Evolutionary conservation across 495 filamentous ascomycete genomes (phyloP).

Genomic region (Aspergillus taichungensis): DNA sequence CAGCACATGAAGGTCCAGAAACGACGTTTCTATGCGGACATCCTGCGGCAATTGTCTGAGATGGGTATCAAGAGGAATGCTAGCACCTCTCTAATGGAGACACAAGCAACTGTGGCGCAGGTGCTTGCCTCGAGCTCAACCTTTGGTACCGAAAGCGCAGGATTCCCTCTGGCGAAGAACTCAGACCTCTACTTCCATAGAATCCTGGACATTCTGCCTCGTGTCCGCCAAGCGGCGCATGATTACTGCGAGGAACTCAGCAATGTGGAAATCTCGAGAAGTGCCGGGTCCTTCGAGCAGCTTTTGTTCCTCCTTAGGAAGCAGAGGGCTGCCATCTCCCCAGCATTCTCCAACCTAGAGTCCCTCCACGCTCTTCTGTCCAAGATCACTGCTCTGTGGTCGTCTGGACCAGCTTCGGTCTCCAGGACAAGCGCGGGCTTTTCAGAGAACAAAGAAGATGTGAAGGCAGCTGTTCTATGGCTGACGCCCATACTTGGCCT

Average conservation of each 20-base stretch:
- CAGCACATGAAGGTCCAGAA: conserved; percentile 86
- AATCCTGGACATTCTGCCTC: conserved; percentile 59
- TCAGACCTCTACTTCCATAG: conserved; percentile 72
- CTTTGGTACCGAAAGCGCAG: conserved; percentile 17
- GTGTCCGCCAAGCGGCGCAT: conserved; percentile 51
- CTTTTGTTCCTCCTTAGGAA: conserved; percentile 57
- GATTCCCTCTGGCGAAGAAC: conserved; percentile 20
- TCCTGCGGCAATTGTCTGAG: conserved; percentile 64
- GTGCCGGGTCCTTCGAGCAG: conserved; percentile 74
- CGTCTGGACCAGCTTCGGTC: conserved; percentile 20
- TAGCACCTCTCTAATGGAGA: conserved; percentile 54
- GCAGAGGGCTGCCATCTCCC: conserved; percentile 53
- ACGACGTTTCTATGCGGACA: conserved; percentile 83
- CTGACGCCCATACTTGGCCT: conserved; percentile 40
- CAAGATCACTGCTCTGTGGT: conserved; percentile 37
- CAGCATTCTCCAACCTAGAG: conserved; percentile 26
- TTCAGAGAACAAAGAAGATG: conserved; percentile 10
- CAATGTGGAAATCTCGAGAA: conserved; percentile 63
- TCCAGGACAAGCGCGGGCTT: conserved; percentile 15
- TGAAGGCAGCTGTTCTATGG: conserved; percentile 35
- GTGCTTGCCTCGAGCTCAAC: conserved; percentile 50
- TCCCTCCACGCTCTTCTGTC: conserved; percentile 27
- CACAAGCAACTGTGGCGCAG: conserved; percentile 59
- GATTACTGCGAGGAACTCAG: conserved; percentile 81
- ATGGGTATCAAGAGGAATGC: conserved; percentile 87